A percentile compares a stretch with the other conserved stretches of the same genome.
These are phyloP conservation scores for Xeromyces bisporus DNA, from an alignment of 495 filamentous ascomycete species.

Conservation along the genomic window DNA sequence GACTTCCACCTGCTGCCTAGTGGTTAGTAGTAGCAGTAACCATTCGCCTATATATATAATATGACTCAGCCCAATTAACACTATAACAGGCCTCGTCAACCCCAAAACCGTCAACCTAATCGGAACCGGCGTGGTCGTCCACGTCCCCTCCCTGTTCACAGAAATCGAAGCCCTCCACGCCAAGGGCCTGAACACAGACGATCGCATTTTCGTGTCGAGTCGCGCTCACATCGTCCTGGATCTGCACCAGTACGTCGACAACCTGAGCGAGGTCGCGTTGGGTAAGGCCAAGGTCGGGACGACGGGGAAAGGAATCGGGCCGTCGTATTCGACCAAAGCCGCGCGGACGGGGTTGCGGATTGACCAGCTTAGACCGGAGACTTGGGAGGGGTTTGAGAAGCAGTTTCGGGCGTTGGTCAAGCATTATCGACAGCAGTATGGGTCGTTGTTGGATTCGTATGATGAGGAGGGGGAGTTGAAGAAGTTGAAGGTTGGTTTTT, in stretches of 20 bases:
- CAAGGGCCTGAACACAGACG: constrained; percentile 51
- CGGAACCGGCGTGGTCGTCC: constrained; percentile 69
- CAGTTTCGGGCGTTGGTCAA: constrained; percentile 49
- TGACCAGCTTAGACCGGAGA: constrained; percentile 55
- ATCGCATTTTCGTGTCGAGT: constrained; percentile 63
- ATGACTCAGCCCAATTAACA: not conserved
- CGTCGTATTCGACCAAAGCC: constrained; percentile 70
- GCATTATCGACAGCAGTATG: constrained; percentile 57
- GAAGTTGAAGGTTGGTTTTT: constrained; percentile 35
- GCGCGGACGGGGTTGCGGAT: constrained; percentile 57
- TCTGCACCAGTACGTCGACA: constrained; percentile 66
- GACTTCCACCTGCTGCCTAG: constrained; percentile 55
- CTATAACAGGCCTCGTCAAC: constrained; percentile 46
- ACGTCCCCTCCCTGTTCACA: constrained; percentile 76
- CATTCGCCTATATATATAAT: too few relatives aligned
- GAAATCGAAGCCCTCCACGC: constrained; percentile 54
- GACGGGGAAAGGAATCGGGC: constrained; percentile 53
- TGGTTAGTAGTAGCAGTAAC: too few relatives aligned
- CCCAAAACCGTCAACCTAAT: constrained; percentile 67
- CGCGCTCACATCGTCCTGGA: constrained; percentile 74
- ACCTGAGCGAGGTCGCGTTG: constrained; percentile 62
- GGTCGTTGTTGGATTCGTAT: constrained; percentile 59
- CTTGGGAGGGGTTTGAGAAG: constrained; percentile 43
- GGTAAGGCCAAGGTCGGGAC: constrained; percentile 46
- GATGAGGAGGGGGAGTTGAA: constrained; percentile 67